Evolutionary conservation across 192 early-diverging fungal species (phyloP).

Genomic region (Phycomyces nitens): DNA sequence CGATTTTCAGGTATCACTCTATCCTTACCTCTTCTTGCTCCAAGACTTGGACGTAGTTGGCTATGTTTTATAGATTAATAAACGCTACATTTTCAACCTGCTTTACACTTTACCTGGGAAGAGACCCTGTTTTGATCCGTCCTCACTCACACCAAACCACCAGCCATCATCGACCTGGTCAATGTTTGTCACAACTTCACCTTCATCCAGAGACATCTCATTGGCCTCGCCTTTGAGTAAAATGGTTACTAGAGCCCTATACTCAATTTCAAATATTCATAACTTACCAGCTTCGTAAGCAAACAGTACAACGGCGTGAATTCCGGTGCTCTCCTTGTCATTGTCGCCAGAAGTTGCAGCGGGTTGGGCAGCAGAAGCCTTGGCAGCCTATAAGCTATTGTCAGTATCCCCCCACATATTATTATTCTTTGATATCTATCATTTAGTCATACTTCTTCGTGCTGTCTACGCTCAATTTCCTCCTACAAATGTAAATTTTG

Average conservation of each 20-base stretch:
- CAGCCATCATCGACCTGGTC: slow-evolving; percentile 86
- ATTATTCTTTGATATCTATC: too few species aligned
- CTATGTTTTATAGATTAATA: too few species aligned
- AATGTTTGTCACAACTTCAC: slow-evolving; percentile 75
- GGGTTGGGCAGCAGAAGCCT: slow-evolving; percentile 21
- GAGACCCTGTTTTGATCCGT: slow-evolving; percentile 69
- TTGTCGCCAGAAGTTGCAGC: not conserved
- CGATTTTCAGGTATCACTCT: not conserved
- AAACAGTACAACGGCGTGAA: slow-evolving; percentile 71
- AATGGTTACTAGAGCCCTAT: slow-evolving; percentile 4
- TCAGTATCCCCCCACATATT: too few species aligned
- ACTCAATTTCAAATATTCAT: not conserved
- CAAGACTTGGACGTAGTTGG: slow-evolving; percentile 40
- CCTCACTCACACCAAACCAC: slow-evolving; percentile 83
- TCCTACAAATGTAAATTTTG: too few species aligned
- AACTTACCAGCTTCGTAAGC: slow-evolving; percentile 61
- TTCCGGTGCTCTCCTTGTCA: not conserved
- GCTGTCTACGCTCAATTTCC: too few species aligned
- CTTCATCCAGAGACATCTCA: slow-evolving; percentile 82
- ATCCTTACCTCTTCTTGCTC: slow-evolving; percentile 11
- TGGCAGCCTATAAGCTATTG: slow-evolving; percentile 7
- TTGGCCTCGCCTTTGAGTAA: slow-evolving; percentile 59
- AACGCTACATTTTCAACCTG: too few species aligned
- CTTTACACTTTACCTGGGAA: slow-evolving; percentile 68
- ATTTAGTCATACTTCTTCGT: too few species aligned